Base-by-base conservation (phyloP, 148 eudicot species). In the Rhododendron molle region DNA sequence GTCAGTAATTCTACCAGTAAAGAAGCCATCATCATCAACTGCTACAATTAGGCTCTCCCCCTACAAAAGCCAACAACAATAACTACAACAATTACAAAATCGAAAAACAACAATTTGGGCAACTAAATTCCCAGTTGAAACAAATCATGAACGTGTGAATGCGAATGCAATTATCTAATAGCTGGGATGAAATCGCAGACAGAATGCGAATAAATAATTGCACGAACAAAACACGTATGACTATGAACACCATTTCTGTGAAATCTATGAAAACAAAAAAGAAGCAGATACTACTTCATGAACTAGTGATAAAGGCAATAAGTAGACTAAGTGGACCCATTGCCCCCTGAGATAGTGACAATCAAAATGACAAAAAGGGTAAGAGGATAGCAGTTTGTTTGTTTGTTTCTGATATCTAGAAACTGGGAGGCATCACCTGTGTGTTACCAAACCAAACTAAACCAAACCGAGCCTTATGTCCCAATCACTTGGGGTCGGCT, bases 11-110 rank as follows among this genome's bases (percentile, higher is more conserved):
- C 86, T 95, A 72, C 89, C 95, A 80, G 89, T 92, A 87, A 97
- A 97, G 91, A 92, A 85, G 40, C 99, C 99, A 91, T 97, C 98
- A 87, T 97, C 99, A 89, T 97, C 99, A 87, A 97, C 98, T 85
- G 99, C 96, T 81, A 97, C 98, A 89, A 95, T 82, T 50, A 97
- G 90, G 84, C 88, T 92, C 65, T 94, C 93, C 7, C 98, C 98
- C 98, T 95, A 69, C 79, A 88, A 65, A 85, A 81, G 69, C 58
- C 87, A 88, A 87, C 72, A 72, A 67, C 5, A 62, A 65, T 30
- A 73, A 84, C 10, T 76, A 38, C 34, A 80, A 36, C 16, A 34
- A 36, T 30, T 32, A 15, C 7, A 30, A 32, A 28, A 49, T 7
- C 6, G 13, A 20, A 36, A 43, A 46, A 32, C 15, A 81, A 50